Evolutionary conservation across 2,329 filamentous ascomycete species (phyloP), one percentile per base, ranked within the genome.

Genomic region (Fusarium robinianum): DNA sequence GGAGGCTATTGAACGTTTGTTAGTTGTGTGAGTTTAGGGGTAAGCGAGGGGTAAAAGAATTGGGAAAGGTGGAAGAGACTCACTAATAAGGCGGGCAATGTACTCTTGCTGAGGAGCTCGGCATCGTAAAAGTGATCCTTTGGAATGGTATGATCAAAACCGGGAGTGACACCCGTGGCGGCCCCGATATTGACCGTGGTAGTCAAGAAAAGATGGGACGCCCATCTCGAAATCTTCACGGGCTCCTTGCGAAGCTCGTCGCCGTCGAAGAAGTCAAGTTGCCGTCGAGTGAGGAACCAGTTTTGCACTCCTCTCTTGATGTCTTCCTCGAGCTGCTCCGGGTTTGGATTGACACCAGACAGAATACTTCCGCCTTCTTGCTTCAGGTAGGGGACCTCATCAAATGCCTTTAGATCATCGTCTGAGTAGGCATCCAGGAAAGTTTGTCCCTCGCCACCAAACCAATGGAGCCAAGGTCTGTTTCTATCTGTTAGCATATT

Each of bases 401-500:
- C 25, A 16, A 36, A 37, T 5, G 9, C 27, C 4, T 31, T 8
- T n/a, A 9, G 11, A 22, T 32, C n/a, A 17, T 22, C 21, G 4
- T 22, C 19, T 5, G 41, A 21, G 16, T 37, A 21, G 5, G 30
- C 14, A 37, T 6, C 6, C 19, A 2, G 16, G 27, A 22, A 44
- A 36, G 8, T 42, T 7, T 5, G 12, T 10, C 7, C 4, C 9
- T 12, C 14, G 6, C 12, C 6, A 5, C 19, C 16, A 10, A 44
- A 26, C 41, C 41, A 44, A 18, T 44, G 41, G 14, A 44, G 19
- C 41, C 41, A 44, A 14, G 41, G 41, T n/a, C 41, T 44, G 16
- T 10, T 23, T 6, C 6, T 3, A 15, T 21, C 3, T 36, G 8
- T 30, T 23, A 10, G 14, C n/a, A 6, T 14, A 6, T 29, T 16